A percentile compares a stretch with the other conserved stretches of the same genome.
Conservation (phyloP, 1,139 yeast species). For the Hemisphaericaspora lyxosophila region DNA sequence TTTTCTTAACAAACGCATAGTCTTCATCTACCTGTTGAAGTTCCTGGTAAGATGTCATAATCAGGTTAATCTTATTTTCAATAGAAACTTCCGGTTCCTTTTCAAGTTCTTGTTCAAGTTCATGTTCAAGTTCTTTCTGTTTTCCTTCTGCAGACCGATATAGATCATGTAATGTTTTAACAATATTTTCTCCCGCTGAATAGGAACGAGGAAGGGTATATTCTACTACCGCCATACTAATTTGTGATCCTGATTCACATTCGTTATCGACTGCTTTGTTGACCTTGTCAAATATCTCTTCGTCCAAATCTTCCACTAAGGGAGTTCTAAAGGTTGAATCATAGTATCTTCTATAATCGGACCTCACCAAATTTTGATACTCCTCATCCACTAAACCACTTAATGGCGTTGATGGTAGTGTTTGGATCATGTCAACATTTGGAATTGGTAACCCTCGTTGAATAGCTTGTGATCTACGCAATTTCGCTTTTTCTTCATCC, state of each 20-base stretch:
- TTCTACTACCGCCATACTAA: neutral
- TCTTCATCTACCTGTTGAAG: constrained; percentile 7
- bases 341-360: constrained; percentile 46
- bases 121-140: constrained; percentile 1
- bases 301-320: constrained; percentile 43
- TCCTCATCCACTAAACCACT: constrained; percentile 35
- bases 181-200: constrained; percentile 9
- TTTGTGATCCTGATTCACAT: constrained; percentile 1
- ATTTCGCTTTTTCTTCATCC: constrained; percentile 28
- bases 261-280: constrained; percentile 31
- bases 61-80: neutral
- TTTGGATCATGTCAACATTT: constrained; percentile 16
- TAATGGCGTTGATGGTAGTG: constrained; percentile 7
- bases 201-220: constrained; percentile 7
- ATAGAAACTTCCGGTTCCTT: no score
- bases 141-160: constrained; percentile 1
- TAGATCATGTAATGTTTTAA: constrained; percentile 10
- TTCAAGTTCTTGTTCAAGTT: neutral
- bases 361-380: constrained; percentile 37
- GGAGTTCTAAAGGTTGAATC: constrained; percentile 22
- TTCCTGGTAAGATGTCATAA: constrained; percentile 1
- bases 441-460: constrained; percentile 56
- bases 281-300: constrained; percentile 27
- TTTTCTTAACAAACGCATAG: constrained; percentile 1
- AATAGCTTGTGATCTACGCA: constrained; percentile 50